These are phyloP conservation scores for Scedosporium aurantiacum DNA, from an alignment of 2,329 filamentous ascomycete species.

Conservation along the genomic window DNA sequence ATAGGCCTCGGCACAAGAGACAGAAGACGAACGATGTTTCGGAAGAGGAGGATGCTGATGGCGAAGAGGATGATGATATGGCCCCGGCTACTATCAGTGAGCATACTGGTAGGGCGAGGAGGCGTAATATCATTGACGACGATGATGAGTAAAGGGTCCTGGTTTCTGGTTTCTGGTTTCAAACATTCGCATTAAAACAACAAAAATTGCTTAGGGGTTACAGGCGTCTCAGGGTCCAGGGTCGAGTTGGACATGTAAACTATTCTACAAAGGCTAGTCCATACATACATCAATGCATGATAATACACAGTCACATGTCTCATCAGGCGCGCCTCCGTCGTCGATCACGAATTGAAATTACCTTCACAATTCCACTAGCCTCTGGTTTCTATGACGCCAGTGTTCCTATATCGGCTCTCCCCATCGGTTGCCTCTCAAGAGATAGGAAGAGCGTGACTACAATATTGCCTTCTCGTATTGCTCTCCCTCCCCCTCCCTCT, in stretches of 20 bases:
- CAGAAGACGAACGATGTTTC: slow-evolving; percentile 34
- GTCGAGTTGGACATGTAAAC: neutral
- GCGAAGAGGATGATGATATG: slow-evolving; percentile 39
- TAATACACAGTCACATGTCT: neutral
- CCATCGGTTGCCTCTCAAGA: no score
- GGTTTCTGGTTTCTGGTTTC: neutral
- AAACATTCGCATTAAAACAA: neutral
- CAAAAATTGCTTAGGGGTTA: neutral
- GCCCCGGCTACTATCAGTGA: slow-evolving; percentile 17
- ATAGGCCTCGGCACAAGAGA: slow-evolving; percentile 20
- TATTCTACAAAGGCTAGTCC: neutral
- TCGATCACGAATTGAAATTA: no score
- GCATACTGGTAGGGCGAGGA: slow-evolving; percentile 32
- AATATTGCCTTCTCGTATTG: no score
- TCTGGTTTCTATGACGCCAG: no score
- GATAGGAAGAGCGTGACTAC: no score
- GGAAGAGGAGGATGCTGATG: slow-evolving; percentile 41
- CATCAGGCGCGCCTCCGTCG: no score
- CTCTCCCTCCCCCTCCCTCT: no score
- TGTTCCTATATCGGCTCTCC: no score
- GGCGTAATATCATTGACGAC: slow-evolving; percentile 47
- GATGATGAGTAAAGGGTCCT: slow-evolving; percentile 36
- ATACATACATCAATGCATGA: neutral
- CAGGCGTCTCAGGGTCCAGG: neutral
- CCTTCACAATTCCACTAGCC: no score